Conservation (phyloP, 169 alveolate species). For the Cryptosporidium meleagridis region DNA sequence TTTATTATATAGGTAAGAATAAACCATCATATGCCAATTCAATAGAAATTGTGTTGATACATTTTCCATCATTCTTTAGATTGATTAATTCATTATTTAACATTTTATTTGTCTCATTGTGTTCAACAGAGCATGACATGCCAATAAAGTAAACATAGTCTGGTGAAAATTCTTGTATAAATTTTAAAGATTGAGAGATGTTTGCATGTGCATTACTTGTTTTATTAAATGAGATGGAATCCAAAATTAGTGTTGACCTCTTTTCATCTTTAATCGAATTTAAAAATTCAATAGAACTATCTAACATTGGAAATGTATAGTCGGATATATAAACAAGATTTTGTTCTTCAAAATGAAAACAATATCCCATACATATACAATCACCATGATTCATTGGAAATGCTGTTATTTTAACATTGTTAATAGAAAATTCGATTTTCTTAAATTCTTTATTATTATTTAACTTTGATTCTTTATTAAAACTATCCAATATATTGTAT, state of each 20-base stretch:
- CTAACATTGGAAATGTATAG: constrained; percentile 59
- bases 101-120: constrained; percentile 14
- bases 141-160: constrained; percentile 66
- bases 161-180: constrained; percentile 33
- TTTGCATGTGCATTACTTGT: constrained; percentile 66
- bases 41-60: constrained; percentile 32
- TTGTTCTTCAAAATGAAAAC: constrained; percentile 37
- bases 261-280: neutral
- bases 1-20: constrained; percentile 64
- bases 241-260: constrained; percentile 46
- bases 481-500: neutral
- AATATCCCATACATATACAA: constrained; percentile 64
- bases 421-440: constrained; percentile 19
- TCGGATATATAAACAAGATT: constrained; percentile 50
- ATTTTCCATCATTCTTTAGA: constrained; percentile 41
- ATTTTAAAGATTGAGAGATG: constrained; percentile 24
- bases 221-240: constrained; percentile 44
- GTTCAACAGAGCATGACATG: constrained; percentile 60
- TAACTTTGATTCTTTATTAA: neutral
- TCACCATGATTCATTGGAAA: constrained; percentile 72
- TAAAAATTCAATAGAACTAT: constrained; percentile 29
- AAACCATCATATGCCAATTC: constrained; percentile 64
- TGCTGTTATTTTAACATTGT: constrained; percentile 38
- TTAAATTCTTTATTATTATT: neutral
- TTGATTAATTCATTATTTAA: constrained; percentile 29